Conservation (phyloP, 768 basidiomycete genomes). For the Tricholomella constricta region DNA sequence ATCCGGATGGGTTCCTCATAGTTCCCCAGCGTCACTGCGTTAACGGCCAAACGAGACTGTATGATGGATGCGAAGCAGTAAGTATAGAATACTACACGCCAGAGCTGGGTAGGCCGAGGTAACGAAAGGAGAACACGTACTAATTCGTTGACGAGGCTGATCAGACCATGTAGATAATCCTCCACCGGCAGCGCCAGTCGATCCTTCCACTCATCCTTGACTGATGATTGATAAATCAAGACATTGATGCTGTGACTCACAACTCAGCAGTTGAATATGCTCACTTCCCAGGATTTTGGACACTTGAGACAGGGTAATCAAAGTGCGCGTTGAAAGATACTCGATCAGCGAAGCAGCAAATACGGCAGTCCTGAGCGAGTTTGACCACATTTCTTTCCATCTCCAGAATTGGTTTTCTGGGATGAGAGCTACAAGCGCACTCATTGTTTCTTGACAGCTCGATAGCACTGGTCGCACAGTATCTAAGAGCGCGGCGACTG, state of each 20-base stretch:
- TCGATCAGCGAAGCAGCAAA: constrained; percentile 67
- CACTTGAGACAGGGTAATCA: constrained; percentile 57
- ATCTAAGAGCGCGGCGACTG: constrained; percentile 64
- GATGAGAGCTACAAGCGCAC: constrained; percentile 56
- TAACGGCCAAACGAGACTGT: constrained; percentile 78
- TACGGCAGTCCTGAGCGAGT: constrained; percentile 64
- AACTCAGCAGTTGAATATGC: constrained; percentile 25
- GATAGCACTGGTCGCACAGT: constrained; percentile 55
- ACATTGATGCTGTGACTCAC: constrained; percentile 1
- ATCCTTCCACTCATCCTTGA: constrained; percentile 70
- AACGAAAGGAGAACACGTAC: constrained; percentile 45
- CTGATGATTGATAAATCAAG: constrained; percentile 50
- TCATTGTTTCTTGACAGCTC: constrained; percentile 53
- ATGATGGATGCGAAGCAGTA: background rate
- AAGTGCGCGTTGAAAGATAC: constrained; percentile 59
- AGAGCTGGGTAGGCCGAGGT: too few relatives aligned
- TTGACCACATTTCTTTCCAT: constrained; percentile 84
- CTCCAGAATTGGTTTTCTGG: constrained; percentile 79
- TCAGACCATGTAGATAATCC: constrained; percentile 82
- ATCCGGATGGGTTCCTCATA: constrained; percentile 80
- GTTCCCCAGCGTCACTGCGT: constrained; percentile 80
- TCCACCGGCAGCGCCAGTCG: constrained; percentile 65
- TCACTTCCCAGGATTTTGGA: constrained; percentile 67
- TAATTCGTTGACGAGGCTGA: constrained; percentile 78
- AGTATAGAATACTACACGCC: background rate